phyloP scores from a whole-genome alignment of 495 filamentous ascomycete species.

The Penicillium pancosmium region DNA sequence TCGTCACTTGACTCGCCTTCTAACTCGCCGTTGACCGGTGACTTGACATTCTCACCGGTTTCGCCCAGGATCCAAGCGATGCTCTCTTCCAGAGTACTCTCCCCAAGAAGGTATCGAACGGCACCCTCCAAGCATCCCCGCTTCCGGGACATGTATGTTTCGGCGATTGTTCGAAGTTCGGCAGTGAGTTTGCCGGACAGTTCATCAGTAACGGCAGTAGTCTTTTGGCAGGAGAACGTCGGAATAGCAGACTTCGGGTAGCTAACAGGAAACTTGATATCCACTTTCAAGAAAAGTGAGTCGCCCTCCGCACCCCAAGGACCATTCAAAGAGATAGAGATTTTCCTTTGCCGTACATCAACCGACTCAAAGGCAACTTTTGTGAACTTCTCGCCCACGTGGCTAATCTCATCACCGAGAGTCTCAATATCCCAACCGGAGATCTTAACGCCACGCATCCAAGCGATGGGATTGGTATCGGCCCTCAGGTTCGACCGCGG shows the following conservation, averaged over 20 bases:
- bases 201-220: slow-evolving; percentile 73
- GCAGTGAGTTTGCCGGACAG: slow-evolving; percentile 61
- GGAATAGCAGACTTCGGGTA: slow-evolving; percentile 74
- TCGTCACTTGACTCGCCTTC: slow-evolving; percentile 84
- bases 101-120: slow-evolving; percentile 82
- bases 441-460: slow-evolving; percentile 95
- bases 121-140: slow-evolving; percentile 82
- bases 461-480: slow-evolving; percentile 77
- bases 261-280: slow-evolving; percentile 73
- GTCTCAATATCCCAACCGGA: slow-evolving; percentile 76
- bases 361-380: slow-evolving; percentile 90
- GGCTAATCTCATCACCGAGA: slow-evolving; percentile 83
- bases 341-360: slow-evolving; percentile 70
- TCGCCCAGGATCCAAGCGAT: slow-evolving; percentile 64
- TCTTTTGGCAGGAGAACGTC: slow-evolving; percentile 73
- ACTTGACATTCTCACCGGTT: slow-evolving; percentile 48
- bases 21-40: slow-evolving; percentile 56
- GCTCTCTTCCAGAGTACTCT: slow-evolving; percentile 75
- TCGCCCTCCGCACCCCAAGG: slow-evolving; percentile 79
- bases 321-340: slow-evolving; percentile 78
- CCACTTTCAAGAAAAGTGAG: slow-evolving; percentile 75
- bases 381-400: slow-evolving; percentile 77
- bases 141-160: slow-evolving; percentile 65
- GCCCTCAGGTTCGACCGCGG: slow-evolving; percentile 58
- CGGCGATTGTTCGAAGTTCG: slow-evolving; percentile 71